Conservation (phyloP, 2,329 filamentous ascomycete genomes). For the Pleurostoma richardsiae region DNA sequence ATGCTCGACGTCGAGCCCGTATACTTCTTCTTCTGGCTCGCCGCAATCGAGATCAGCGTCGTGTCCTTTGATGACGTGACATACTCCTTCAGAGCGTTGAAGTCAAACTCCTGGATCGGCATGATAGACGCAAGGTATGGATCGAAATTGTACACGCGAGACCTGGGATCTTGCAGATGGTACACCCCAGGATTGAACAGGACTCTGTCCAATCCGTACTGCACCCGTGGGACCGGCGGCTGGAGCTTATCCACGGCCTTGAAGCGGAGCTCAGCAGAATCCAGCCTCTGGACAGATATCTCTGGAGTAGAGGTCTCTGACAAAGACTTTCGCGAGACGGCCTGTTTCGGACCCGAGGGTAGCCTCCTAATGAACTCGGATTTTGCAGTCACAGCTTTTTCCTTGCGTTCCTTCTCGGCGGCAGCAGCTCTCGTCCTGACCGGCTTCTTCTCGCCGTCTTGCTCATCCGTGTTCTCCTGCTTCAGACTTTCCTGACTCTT, state of each 20-base stretch:
- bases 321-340: too few species aligned
- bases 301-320: neutral
- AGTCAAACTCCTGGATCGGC: constrained; percentile 90
- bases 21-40: constrained; percentile 67
- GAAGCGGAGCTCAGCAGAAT: constrained; percentile 17
- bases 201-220: constrained; percentile 79
- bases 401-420: neutral
- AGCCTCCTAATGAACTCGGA: neutral
- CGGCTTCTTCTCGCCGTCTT: too few species aligned
- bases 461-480: too few species aligned
- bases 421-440: neutral
- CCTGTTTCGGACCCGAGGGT: too few species aligned
- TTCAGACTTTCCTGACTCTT: too few species aligned
- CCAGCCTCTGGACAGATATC: constrained; percentile 14
- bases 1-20: constrained; percentile 96
- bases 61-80: constrained; percentile 86
- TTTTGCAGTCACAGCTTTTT: constrained; percentile 5
- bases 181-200: constrained; percentile 95
- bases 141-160: constrained; percentile 92
- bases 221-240: constrained; percentile 52
- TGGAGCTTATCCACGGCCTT: constrained; percentile 24
- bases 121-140: constrained; percentile 91
- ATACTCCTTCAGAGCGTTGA: constrained; percentile 77
- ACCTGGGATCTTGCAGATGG: constrained; percentile 80
- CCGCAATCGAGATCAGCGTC: constrained; percentile 64